Conservation (phyloP, 2,329 filamentous ascomycete species). For the Pezicula radicicola region DNA sequence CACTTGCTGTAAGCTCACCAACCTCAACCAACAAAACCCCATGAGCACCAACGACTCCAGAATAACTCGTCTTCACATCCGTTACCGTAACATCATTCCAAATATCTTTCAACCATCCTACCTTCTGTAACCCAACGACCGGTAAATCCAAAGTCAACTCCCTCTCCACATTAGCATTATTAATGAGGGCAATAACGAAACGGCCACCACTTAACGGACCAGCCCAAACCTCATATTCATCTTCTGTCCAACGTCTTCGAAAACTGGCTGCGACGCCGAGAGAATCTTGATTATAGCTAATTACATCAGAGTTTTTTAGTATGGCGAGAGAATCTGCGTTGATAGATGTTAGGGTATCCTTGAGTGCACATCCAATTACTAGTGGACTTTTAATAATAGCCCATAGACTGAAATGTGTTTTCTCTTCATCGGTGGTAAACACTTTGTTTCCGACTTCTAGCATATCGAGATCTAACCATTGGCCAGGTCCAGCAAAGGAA, state of each 20-base stretch:
- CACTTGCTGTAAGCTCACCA: constrained; percentile 6
- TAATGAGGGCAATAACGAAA: constrained; percentile 20
- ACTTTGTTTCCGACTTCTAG: constrained; percentile 35
- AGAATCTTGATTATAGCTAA: constrained; percentile 23
- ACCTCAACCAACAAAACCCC: constrained; percentile 21
- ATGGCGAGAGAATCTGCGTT: constrained; percentile 11
- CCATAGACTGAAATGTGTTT: constrained; percentile 40
- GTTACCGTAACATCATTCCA: constrained; percentile 12
- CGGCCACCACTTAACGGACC: constrained; percentile 17
- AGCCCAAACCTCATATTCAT: constrained; percentile 24
- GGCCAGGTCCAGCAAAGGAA: constrained; percentile 32
- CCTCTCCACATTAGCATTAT: constrained; percentile 13
- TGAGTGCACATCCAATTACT: constrained; percentile 21
- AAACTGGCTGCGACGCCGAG: constrained; percentile 21
- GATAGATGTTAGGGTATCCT: constrained; percentile 16
- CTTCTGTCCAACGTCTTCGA: constrained; percentile 18
- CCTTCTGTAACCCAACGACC: constrained; percentile 20
- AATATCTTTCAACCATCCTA: constrained; percentile 17
- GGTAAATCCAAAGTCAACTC: constrained; percentile 19
- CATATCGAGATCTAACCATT: constrained; percentile 42
- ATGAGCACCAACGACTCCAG: constrained; percentile 15
- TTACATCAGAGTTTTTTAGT: constrained; percentile 19
- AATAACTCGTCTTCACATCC: constrained; percentile 19
- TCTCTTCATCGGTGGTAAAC: constrained; percentile 33
- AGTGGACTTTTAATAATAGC: constrained; percentile 33